Percentiles rank a stretch among this genome's conserved stretches.
phyloP scores from a whole-genome alignment of 352 stramenopile genomes.

The Plasmopara halstedii region DNA sequence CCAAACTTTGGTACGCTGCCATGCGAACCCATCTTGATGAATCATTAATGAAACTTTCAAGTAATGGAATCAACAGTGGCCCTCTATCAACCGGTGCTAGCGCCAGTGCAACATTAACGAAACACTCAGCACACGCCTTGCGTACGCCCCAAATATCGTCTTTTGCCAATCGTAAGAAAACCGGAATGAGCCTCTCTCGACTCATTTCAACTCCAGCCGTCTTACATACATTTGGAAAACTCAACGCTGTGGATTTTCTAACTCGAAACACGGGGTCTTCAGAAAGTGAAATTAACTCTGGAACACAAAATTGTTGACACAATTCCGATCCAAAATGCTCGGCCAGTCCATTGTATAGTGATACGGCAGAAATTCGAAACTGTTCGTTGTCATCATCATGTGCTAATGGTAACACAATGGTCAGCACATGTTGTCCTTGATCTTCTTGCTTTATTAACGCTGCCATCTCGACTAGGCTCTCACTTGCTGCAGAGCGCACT shows the following conservation, averaged over 20 bases:
- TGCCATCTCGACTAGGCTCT: conserved; percentile 84
- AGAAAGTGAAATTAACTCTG: conserved; percentile 86
- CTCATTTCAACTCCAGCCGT: conserved; percentile 70
- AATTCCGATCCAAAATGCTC: conserved; percentile 82
- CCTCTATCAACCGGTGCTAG: conserved; percentile 67
- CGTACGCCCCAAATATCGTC: conserved; percentile 94
- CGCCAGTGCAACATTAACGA: conserved; percentile 84
- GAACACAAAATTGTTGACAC: conserved; percentile 90
- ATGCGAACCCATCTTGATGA: conserved; percentile 90
- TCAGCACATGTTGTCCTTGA: conserved; percentile 87
- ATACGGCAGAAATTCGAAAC: conserved; percentile 89
- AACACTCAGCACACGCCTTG: conserved; percentile 88
- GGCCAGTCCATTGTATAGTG: conserved; percentile 89
- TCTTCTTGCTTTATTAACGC: conserved; percentile 81
- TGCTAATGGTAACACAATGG: conserved; percentile 88
- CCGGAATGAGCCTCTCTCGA: conserved; percentile 81
- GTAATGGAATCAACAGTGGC: conserved; percentile 81
- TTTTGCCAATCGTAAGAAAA: conserved; percentile 85
- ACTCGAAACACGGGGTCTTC: conserved; percentile 92
- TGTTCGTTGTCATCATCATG: conserved; percentile 90
- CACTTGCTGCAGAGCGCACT: conserved; percentile 78
- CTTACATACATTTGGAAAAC: conserved; percentile 85
- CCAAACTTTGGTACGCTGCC: conserved; percentile 89
- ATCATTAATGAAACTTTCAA: conserved; percentile 85
- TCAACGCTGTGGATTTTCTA: conserved; percentile 87